A percentile compares a stretch with the other conserved stretches of the same genome.
These are phyloP conservation scores for Kwoniella europaea DNA, from an alignment of 768 basidiomycete species.

Conservation along the genomic window DNA sequence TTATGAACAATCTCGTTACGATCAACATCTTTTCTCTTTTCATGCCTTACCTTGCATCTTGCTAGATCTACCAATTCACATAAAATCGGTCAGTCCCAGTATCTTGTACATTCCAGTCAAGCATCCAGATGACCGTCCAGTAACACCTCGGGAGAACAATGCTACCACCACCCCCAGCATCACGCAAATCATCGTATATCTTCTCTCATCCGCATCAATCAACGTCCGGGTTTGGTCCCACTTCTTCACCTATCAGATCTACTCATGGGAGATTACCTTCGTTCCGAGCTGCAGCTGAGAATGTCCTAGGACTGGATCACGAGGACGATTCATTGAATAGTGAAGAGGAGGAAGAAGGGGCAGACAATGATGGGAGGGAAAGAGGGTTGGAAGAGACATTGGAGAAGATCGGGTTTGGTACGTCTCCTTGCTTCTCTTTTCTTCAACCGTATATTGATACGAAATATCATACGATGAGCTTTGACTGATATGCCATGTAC, in stretches of 20 bases:
- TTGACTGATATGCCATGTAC: too few species aligned
- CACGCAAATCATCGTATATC: constrained; percentile 35
- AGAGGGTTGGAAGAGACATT: constrained; percentile 54
- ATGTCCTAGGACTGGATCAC: constrained; percentile 20
- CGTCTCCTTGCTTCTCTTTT: constrained; percentile 9
- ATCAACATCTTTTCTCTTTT: too few species aligned
- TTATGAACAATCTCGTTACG: too few species aligned
- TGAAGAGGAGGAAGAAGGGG: constrained; percentile 19
- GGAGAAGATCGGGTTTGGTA: constrained; percentile 55
- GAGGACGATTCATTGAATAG: constrained; percentile 15
- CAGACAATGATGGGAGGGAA: constrained; percentile 16
- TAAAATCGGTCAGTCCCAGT: too few species aligned
- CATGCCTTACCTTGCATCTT: too few species aligned
- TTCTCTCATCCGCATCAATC: constrained; percentile 17
- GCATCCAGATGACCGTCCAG: neutral
- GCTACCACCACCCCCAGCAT: constrained; percentile 35
- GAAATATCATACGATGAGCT: too few species aligned
- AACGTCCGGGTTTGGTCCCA: constrained; percentile 8
- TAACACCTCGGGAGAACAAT: constrained; percentile 7
- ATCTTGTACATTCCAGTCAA: too few species aligned
- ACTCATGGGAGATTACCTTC: constrained; percentile 20
- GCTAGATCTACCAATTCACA: too few species aligned
- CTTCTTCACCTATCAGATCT: neutral
- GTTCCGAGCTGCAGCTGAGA: constrained; percentile 23
- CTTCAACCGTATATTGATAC: too few species aligned